phyloP scores from a whole-genome alignment of 192 early-diverging fungal genomes.

The Physocladia obscura region DNA sequence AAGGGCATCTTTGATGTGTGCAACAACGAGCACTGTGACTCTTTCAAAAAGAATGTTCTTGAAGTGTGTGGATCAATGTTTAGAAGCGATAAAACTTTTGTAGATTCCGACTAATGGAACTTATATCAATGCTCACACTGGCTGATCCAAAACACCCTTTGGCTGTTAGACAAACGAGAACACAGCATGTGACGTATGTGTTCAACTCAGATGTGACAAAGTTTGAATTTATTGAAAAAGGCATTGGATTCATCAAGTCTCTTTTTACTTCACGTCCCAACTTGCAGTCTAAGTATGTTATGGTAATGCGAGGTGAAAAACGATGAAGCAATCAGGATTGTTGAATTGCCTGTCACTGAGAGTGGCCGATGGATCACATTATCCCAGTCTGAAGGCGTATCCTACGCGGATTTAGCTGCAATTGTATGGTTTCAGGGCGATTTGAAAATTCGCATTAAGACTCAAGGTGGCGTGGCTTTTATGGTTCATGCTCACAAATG shows the following conservation, averaged over 20 bases:
- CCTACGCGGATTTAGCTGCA: slow-evolving; percentile 9
- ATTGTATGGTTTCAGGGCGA: not conserved
- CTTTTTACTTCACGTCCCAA: not conserved
- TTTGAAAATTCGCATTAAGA: not conserved
- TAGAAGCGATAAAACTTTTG: not conserved
- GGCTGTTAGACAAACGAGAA: not conserved
- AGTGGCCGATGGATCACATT: not conserved
- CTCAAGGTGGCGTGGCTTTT: slow-evolving; percentile 7
- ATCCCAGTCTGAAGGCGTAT: not conserved
- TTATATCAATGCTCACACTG: not conserved
- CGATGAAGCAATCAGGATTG: not conserved
- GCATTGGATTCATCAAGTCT: not conserved
- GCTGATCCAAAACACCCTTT: not conserved
- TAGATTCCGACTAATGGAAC: not conserved
- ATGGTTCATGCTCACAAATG: not conserved
- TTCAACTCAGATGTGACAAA: not conserved
- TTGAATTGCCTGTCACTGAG: not conserved
- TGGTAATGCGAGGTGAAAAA: slow-evolving; percentile 10
- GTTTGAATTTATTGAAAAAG: not conserved
- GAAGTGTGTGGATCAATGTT: slow-evolving; percentile 6
- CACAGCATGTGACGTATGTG: not conserved
- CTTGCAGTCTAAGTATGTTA: not conserved
- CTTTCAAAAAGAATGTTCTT: not conserved
- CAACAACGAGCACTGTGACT: not conserved
- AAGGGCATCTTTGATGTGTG: slow-evolving; percentile 1